Evolutionary conservation across 176 grass and related monocot genomes (phyloP), one percentile per base, ranked within the genome.

Genomic region (Raddia distichophylla): DNA sequence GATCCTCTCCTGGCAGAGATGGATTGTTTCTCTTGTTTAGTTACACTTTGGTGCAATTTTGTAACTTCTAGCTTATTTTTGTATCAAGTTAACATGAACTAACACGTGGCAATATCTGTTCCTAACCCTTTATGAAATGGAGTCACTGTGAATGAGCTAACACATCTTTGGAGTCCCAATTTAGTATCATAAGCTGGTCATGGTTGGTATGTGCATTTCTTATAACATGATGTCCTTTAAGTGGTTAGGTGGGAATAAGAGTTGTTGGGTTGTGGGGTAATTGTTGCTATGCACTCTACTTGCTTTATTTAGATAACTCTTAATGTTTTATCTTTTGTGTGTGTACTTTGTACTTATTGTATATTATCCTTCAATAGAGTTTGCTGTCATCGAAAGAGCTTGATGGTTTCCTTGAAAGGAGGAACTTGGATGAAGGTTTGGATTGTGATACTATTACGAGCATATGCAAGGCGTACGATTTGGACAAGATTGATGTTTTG

Each of bases 401-500:
- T 32, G 83, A 87, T 58, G 81, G 58, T 46, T 85, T 94, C 57
- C 85, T 97, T 1, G 15, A 71, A 55, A 78, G 64, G 49, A 84
- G 79, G 85, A 79, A 70, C 60, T 82, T 87, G 68, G 81, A 91
- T 60, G 88, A 92, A 78, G 89, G 90, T 40, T 76, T 97, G 76
- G 86, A 93, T 76, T 92, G 86, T 57, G 80, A 73, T 64, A 89
- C 85, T 6, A 87, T 97, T 69, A 94, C 81, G 1, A 86, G 32
- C 7, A 97, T 97, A 34, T 94, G 94, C 73, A 50, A 89, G 63
- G 62, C 64, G 50, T 97, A 87, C 58, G 74, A 92, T 66, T 73
- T 97, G 55, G 87, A 97, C 53, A 94, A 87, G 83, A 86, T 92
- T 13, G 94, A 92, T 69, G 84, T 97, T 51, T 18, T 92, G 40